Evolutionary conservation across 31 red algal species (phyloP).

Genomic region (Asparagopsis taxiformis): DNA sequence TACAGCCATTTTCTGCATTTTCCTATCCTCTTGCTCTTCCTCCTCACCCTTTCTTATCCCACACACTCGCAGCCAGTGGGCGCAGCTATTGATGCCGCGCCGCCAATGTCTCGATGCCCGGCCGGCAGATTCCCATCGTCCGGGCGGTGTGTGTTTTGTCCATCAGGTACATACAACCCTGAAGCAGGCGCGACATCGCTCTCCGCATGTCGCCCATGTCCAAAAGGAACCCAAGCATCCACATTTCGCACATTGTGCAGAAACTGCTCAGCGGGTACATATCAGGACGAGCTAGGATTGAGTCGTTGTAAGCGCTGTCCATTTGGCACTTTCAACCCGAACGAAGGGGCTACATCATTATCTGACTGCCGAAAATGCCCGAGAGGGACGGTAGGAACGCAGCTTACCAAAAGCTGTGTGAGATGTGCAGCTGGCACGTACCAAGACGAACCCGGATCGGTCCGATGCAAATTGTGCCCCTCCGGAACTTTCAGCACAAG

Average conservation of each 20-base stretch:
- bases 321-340: slow-evolving; percentile 5
- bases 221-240: neutral
- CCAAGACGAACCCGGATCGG: neutral
- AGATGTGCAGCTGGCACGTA: neutral
- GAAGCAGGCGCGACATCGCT: neutral
- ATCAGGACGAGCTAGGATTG: neutral
- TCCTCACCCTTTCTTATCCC: too few species aligned
- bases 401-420: neutral
- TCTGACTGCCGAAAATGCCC: neutral
- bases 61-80: too few species aligned
- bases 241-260: neutral
- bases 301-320: neutral
- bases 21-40: too few species aligned
- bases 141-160: neutral
- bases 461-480: slow-evolving; percentile 18
- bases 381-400: neutral
- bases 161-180: neutral
- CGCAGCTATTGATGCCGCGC: too few species aligned
- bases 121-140: neutral
- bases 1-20: too few species aligned
- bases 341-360: neutral
- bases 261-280: neutral
- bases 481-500: slow-evolving; percentile 24
- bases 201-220: neutral
- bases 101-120: too few species aligned